A percentile compares a stretch with the other conserved stretches of the same genome.
Evolutionary conservation across 225 moss, liverwort and hornwort species (phyloP).

Genomic region (Thuidium tamariscinum): DNA sequence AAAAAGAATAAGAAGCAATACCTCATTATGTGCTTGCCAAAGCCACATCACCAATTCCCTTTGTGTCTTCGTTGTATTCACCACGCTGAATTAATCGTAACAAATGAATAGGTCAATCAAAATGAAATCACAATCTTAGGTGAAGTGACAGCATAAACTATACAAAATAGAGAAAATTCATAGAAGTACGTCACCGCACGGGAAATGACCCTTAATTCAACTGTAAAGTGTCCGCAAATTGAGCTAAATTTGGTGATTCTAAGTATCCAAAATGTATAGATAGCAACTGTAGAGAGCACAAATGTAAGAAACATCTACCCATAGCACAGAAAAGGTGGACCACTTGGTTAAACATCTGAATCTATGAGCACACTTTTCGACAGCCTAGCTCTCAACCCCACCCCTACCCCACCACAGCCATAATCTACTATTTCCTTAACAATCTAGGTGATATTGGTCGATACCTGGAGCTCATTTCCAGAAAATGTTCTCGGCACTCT

Average conservation of each 20-base stretch:
- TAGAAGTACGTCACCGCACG: neutral
- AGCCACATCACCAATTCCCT: slow-evolving; percentile 81
- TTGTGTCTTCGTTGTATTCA: slow-evolving; percentile 35
- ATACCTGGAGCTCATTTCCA: slow-evolving; percentile 68
- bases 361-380: neutral
- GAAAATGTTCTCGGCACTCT: slow-evolving; percentile 77
- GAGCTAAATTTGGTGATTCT: neutral
- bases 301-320: neutral
- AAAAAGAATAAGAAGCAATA: neutral
- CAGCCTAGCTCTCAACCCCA: neutral
- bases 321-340: neutral
- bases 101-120: neutral
- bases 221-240: neutral
- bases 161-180: neutral
- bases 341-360: neutral
- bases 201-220: neutral
- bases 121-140: neutral
- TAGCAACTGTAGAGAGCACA: neutral
- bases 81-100: slow-evolving; percentile 23
- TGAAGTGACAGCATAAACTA: neutral
- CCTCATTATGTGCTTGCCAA: slow-evolving; percentile 96
- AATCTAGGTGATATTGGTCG: neutral
- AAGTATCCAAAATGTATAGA: neutral
- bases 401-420: neutral
- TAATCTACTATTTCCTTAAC: neutral